These are phyloP conservation scores for Teunomyces pallodes DNA, from an alignment of 805 yeast species.

Conservation along the genomic window DNA sequence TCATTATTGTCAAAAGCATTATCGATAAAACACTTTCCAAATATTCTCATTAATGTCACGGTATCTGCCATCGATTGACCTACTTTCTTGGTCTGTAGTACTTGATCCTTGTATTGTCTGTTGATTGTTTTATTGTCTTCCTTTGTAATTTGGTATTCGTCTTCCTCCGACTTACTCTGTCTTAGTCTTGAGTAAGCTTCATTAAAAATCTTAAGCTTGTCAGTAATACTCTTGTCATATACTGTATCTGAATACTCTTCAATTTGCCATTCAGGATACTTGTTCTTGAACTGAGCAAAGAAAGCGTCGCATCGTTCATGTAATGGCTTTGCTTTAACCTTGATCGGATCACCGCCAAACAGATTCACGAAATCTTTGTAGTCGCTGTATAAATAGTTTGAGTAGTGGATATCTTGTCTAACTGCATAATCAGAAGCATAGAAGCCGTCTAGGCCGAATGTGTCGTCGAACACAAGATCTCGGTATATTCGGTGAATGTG, in stretches of 20 bases:
- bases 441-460: constrained; percentile 11
- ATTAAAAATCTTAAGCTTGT: constrained; percentile 17
- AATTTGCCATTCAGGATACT: constrained; percentile 24
- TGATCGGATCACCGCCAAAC: constrained; percentile 4
- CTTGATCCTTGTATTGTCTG: constrained; percentile 12
- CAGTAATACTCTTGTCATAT: constrained; percentile 20
- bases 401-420: constrained; percentile 19
- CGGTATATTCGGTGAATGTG: background rate
- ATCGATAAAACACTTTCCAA: constrained; percentile 28
- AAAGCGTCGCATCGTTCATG: constrained; percentile 23
- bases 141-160: constrained; percentile 6
- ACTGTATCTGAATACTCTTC: background rate
- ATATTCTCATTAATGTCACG: constrained; percentile 25
- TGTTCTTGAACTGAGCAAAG: constrained; percentile 18
- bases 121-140: constrained; percentile 18
- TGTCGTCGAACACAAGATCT: constrained; percentile 1
- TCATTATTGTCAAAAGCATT: constrained; percentile 6
- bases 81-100: constrained; percentile 14
- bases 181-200: background rate
- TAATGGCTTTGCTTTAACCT: constrained; percentile 11
- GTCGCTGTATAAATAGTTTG: constrained; percentile 21
- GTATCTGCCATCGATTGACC: constrained; percentile 33
- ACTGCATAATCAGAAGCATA: constrained; percentile 11
- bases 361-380: constrained; percentile 16
- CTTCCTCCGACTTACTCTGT: background rate